Conservation (phyloP, 1,284 basidiomycete species). For the Heimioporus punctisporus region DNA sequence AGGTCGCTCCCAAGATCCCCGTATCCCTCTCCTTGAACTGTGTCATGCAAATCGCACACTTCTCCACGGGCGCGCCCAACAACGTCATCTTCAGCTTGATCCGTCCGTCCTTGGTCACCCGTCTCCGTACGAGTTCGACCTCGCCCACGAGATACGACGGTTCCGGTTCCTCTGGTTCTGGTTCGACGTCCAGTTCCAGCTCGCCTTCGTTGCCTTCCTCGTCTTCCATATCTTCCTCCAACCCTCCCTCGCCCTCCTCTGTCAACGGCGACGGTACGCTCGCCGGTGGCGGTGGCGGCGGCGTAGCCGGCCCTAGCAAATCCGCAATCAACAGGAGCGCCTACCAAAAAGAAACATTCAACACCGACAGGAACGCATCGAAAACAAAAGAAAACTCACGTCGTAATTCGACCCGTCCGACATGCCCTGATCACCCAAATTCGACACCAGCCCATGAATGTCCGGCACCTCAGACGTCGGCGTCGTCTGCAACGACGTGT, state of each 20-base stretch:
- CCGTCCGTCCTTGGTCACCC: constrained; percentile 71
- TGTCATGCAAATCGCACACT: constrained; percentile 79
- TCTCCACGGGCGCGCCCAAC: constrained; percentile 73
- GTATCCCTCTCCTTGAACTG: constrained; percentile 72
- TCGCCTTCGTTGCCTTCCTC: too few relatives aligned
- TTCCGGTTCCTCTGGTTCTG: neutral
- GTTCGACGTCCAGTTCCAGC: too few relatives aligned
- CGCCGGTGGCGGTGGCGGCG: neutral
- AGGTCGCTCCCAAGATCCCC: constrained; percentile 61
- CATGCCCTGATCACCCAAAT: constrained; percentile 26
- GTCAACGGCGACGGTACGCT: neutral
- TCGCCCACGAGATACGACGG: constrained; percentile 52
- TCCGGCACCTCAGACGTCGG: constrained; percentile 18
- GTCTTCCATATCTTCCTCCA: neutral
- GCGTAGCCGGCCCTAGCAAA: constrained; percentile 30
- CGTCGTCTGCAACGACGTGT: constrained; percentile 23
- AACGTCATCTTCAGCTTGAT: constrained; percentile 78
- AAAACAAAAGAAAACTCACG: constrained; percentile 30
- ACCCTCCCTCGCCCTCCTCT: constrained; percentile 7
- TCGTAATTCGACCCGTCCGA: constrained; percentile 34
- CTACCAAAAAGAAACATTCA: constrained; percentile 12
- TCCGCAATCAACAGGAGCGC: constrained; percentile 34
- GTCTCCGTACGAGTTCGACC: constrained; percentile 66
- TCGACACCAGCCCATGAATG: constrained; percentile 23
- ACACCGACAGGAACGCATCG: too few relatives aligned